These are phyloP conservation scores for Ganoderma lingzhi DNA, from an alignment of 1,284 basidiomycete species.

Conservation along the genomic window DNA sequence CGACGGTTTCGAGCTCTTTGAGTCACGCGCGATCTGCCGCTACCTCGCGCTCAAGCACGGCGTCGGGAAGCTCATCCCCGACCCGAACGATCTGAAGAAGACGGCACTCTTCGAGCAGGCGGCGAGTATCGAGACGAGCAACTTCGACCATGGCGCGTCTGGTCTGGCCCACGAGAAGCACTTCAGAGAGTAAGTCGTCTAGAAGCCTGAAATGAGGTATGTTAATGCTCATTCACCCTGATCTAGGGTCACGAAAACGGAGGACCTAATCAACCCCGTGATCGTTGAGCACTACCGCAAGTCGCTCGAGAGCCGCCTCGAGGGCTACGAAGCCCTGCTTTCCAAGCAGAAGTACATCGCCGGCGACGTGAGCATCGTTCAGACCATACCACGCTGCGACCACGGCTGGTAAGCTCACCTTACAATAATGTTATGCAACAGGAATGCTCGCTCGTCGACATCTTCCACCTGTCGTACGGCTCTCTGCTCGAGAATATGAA, in stretches of 20 bases:
- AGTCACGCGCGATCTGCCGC: constrained; percentile 62
- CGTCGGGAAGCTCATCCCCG: constrained; percentile 46
- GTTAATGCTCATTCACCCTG: not conserved
- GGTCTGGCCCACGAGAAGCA: constrained; percentile 53
- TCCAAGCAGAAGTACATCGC: constrained; percentile 54
- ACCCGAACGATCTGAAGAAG: constrained; percentile 42
- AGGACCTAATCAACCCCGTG: constrained; percentile 23
- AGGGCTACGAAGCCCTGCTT: constrained; percentile 56
- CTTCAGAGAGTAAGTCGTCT: constrained; percentile 42
- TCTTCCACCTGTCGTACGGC: constrained; percentile 61
- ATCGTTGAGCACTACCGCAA: constrained; percentile 22
- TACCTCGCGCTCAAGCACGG: constrained; percentile 57
- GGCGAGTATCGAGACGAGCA: constrained; percentile 55
- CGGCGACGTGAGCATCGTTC: constrained; percentile 48
- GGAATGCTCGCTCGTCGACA: constrained; percentile 57
- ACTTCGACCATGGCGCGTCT: constrained; percentile 57
- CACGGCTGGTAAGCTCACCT: not conserved
- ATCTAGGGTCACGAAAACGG: not conserved
- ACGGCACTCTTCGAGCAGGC: constrained; percentile 64
- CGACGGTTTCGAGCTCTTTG: constrained; percentile 55
- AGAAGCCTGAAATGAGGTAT: not conserved
- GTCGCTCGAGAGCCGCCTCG: constrained; percentile 46
- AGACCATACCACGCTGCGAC: not conserved
- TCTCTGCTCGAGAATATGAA: constrained; percentile 33
- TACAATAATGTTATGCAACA: constrained; percentile 27